Conservation (phyloP, 1,284 basidiomycete species). For the Chondrostereum purpureum region DNA sequence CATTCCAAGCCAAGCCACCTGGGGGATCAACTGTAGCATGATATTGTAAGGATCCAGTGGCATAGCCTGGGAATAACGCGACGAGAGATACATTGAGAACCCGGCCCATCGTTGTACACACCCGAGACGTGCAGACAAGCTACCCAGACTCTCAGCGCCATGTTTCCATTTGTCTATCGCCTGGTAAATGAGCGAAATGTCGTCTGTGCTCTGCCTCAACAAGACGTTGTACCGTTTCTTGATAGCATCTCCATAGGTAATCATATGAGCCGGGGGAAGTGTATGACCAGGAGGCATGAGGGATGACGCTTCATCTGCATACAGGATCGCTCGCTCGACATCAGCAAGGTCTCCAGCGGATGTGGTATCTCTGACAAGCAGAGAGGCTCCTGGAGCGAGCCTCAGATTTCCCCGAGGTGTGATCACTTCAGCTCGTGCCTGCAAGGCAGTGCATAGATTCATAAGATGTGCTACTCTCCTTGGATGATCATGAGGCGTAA, state of each 20-base stretch:
- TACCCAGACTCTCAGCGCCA: too few species aligned
- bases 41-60: not conserved
- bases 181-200: too few species aligned
- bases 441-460: slow-evolving; percentile 3
- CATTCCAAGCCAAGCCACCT: slow-evolving; percentile 6
- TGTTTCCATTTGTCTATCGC: too few species aligned
- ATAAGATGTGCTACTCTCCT: not conserved
- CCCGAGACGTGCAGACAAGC: too few species aligned
- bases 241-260: too few species aligned
- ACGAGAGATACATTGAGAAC: too few species aligned
- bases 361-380: not conserved
- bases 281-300: not conserved
- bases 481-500: slow-evolving; percentile 7
- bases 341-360: not conserved
- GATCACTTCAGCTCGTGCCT: too few species aligned
- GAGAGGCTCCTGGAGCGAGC: not conserved
- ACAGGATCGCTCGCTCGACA: not conserved
- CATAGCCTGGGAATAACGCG: slow-evolving; percentile 9
- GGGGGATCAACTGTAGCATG: not conserved
- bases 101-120: too few species aligned
- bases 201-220: too few species aligned
- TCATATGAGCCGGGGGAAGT: too few species aligned
- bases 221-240: too few species aligned
- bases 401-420: not conserved
- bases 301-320: not conserved